Conservation (phyloP, 805 yeast genomes). For the Vanderwaltozyma tropicalis region DNA sequence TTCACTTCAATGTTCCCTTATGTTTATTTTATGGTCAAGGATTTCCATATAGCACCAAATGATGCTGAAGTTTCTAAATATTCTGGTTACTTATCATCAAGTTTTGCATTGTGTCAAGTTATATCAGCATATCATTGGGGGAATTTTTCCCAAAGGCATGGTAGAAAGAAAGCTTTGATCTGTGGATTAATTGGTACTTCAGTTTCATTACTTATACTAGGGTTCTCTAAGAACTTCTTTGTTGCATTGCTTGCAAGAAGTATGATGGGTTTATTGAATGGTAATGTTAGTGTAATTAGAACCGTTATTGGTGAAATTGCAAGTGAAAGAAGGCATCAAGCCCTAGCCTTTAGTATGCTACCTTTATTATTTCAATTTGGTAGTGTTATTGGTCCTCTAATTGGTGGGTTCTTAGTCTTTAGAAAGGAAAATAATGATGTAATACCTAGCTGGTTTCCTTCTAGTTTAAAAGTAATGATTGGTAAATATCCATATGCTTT, state of each 20-base stretch:
- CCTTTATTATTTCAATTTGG: constrained; percentile 57
- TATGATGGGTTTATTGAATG: constrained; percentile 48
- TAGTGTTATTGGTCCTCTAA: constrained; percentile 48
- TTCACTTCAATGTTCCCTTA: constrained; percentile 58
- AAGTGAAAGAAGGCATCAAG: constrained; percentile 46
- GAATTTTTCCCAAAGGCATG: constrained; percentile 40
- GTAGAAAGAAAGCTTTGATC: constrained; percentile 45
- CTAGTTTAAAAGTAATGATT: constrained; percentile 22
- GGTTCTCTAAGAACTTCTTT: constrained; percentile 42
- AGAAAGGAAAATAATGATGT: constrained; percentile 29
- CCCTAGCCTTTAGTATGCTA: constrained; percentile 49
- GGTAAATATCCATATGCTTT: constrained; percentile 39
- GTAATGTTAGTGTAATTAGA: constrained; percentile 55
- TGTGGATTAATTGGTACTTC: constrained; percentile 45
- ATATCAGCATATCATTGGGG: constrained; percentile 55
- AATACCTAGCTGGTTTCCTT: constrained; percentile 11
- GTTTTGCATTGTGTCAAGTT: constrained; percentile 54
- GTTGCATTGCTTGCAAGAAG: constrained; percentile 45
- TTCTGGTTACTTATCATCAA: constrained; percentile 51
- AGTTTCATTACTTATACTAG: constrained; percentile 39
- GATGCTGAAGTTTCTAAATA: constrained; percentile 48
- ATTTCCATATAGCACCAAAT: constrained; percentile 40
- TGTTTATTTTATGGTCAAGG: constrained; percentile 52
- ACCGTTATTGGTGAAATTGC: constrained; percentile 55
- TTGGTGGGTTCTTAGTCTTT: constrained; percentile 44